phyloP scores from a whole-genome alignment of 2,329 filamentous ascomycete genomes.

The Alternaria tenuissima region DNA sequence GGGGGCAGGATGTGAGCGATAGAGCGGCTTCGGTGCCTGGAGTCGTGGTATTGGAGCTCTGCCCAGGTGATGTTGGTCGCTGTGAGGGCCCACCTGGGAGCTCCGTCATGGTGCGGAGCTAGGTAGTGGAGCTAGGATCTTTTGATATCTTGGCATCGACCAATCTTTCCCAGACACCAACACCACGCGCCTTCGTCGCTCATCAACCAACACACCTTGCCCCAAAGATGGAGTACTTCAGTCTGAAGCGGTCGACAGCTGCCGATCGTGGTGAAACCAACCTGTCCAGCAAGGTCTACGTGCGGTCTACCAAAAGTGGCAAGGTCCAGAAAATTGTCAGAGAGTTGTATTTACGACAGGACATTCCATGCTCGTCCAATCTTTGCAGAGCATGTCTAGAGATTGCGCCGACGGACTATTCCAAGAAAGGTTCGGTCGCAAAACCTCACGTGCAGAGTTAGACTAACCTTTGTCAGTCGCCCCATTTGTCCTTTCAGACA shows the following conservation, averaged over 20 bases:
- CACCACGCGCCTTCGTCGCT: conserved; percentile 14
- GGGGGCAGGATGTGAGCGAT: conserved; percentile 4
- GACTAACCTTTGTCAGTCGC: conserved; percentile 63
- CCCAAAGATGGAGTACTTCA: conserved; percentile 53
- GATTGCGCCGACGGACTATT: conserved; percentile 79
- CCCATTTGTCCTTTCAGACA: conserved; percentile 88
- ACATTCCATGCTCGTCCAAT: conserved; percentile 96
- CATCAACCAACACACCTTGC: conserved; percentile 10
- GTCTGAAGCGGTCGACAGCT: conserved; percentile 65
- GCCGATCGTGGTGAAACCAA: conserved; percentile 69
- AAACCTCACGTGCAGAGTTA: conserved; percentile 17
- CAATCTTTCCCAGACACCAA: conserved; percentile 33
- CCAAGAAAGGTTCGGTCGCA: conserved; percentile 69
- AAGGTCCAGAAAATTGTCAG: conserved; percentile 99
- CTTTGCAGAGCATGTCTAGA: conserved; percentile 80
- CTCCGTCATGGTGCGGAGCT: conserved; percentile 43
- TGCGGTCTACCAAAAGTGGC: conserved; percentile 91
- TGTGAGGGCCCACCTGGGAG: conserved; percentile 40
- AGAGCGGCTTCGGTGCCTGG: conserved; percentile 15
- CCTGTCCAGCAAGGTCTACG: conserved; percentile 94
- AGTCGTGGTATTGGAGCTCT: conserved; percentile 30
- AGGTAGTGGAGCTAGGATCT: conserved; percentile 15
- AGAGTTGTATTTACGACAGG: conserved; percentile 93
- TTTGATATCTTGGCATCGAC: conserved; percentile 41
- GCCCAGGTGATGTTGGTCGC: conserved; percentile 33